phyloP scores from a whole-genome alignment of 306 rosid species.

The Begonia fuchsioides region DNA sequence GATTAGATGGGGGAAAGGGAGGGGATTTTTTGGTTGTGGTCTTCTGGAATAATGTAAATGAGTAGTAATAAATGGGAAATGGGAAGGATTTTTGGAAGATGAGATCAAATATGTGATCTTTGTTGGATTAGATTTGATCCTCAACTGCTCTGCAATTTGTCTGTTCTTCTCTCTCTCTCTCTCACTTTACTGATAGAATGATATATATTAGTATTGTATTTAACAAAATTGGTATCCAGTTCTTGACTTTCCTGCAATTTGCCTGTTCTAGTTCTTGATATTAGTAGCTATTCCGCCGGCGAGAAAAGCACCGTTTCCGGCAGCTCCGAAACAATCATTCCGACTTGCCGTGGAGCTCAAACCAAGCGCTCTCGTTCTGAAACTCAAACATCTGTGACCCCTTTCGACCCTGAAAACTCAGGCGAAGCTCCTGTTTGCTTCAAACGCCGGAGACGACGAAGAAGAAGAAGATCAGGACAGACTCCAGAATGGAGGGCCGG shows the following conservation, averaged over 20 bases:
- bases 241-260: too few relatives aligned
- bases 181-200: too few relatives aligned
- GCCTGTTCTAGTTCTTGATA: constrained; percentile 84
- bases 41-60: background rate
- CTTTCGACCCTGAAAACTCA: constrained; percentile 48
- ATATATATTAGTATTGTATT: too few relatives aligned
- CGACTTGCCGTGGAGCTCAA: constrained; percentile 66
- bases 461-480: constrained; percentile 39
- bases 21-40: background rate
- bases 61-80: background rate
- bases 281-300: constrained; percentile 74
- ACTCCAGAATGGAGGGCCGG: constrained; percentile 99
- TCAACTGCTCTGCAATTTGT: too few relatives aligned
- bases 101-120: background rate
- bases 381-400: constrained; percentile 26
- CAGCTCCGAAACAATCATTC: constrained; percentile 30
- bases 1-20: background rate
- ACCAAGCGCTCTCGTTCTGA: constrained; percentile 85
- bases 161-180: too few relatives aligned
- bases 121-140: too few relatives aligned
- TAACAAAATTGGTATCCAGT: too few relatives aligned
- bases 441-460: constrained; percentile 20
- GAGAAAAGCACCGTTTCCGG: constrained; percentile 25
- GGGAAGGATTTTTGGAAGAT: background rate
- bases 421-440: constrained; percentile 50